Evolutionary conservation across 1,284 basidiomycete species (phyloP), one percentile per base, ranked within the genome.

Genomic region (Rhodotorula sp.): DNA sequence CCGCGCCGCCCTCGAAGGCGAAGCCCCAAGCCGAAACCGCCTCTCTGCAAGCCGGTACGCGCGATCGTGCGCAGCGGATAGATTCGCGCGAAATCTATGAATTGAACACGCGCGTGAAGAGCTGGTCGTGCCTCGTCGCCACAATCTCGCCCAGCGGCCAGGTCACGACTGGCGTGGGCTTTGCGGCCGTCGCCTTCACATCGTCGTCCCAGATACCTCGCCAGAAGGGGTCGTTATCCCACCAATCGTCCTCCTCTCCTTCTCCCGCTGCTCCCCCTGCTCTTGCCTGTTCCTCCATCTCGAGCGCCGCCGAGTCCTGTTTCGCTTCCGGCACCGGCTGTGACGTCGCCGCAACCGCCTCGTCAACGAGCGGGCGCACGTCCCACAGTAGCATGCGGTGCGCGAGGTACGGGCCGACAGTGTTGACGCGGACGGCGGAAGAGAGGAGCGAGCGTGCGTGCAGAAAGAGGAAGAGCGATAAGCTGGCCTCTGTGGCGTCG

Each of bases 141-240:
- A 98, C 84, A 56, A 98, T 91, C 82, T 99, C 96, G n/a, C 94
- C 95, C 21, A 99, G 81, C 0, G 96, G 96, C 93, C 95, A 99
- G 8, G 91, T 97, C 75, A 89, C 93, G 41, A 90, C 90, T 8
- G 93, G 93, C 2, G 82, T 84, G 21, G 16, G 42, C 44, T 49
- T 4, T 12, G 2, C 55, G 71, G 48, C 57, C 69, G 49, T 45
- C 65, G 12, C 49, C 54, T 45, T 23, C n/a, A 34, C 3, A 34
- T 41, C 34, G 12, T 8, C 17, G 21, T 25, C 50, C 71, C 62
- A 56, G 17, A 34, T 44, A 16, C 19, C 34, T 16, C 10, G 27
- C 65, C 58, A 61, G 21, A 19, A 48, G 1, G 50, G 27, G 27
- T 68, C 72, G 34, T 68, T 69, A 19, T 68, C 57, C 64, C 62